These are phyloP conservation scores for Fusarium duplospermum DNA, from an alignment of 2,329 filamentous ascomycete genomes.

Conservation along the genomic window DNA sequence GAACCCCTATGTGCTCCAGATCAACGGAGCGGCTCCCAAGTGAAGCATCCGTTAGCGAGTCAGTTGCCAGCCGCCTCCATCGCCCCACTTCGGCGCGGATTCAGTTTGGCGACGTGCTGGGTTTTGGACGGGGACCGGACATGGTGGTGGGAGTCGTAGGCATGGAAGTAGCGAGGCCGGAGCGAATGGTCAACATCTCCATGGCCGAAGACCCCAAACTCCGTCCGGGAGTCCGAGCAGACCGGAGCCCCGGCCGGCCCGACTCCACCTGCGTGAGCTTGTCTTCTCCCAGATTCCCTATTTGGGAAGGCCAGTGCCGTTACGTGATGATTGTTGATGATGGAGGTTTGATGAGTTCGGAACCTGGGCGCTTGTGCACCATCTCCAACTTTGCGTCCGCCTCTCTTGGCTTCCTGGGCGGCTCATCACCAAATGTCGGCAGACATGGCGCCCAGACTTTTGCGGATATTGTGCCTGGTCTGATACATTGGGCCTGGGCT, in stretches of 20 bases:
- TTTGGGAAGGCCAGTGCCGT: slow-evolving; percentile 11
- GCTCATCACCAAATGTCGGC: background rate
- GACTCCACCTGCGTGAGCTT: slow-evolving; percentile 26
- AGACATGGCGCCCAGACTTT: background rate
- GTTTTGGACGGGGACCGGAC: background rate
- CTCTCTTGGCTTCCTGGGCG: background rate
- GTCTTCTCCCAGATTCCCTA: slow-evolving; percentile 20
- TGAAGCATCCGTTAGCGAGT: slow-evolving; percentile 1
- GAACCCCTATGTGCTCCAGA: background rate
- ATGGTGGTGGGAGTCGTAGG: background rate
- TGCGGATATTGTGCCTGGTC: background rate
- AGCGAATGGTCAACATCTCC: background rate
- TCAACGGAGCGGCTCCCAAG: background rate
- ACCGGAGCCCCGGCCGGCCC: slow-evolving; percentile 16
- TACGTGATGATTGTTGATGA: slow-evolving; percentile 29
- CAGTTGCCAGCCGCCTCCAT: background rate
- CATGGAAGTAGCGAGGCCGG: background rate
- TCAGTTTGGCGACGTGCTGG: background rate
- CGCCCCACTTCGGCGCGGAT: slow-evolving; percentile 4
- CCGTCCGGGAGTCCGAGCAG: slow-evolving; percentile 2
- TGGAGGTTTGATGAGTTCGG: slow-evolving; percentile 10
- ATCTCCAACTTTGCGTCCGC: background rate
- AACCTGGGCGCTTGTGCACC: background rate
- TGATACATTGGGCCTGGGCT: background rate
- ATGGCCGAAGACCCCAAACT: background rate